Conservation (phyloP, 2,329 filamentous ascomycete species). For the Purpureocillium takamizusanense region DNA sequence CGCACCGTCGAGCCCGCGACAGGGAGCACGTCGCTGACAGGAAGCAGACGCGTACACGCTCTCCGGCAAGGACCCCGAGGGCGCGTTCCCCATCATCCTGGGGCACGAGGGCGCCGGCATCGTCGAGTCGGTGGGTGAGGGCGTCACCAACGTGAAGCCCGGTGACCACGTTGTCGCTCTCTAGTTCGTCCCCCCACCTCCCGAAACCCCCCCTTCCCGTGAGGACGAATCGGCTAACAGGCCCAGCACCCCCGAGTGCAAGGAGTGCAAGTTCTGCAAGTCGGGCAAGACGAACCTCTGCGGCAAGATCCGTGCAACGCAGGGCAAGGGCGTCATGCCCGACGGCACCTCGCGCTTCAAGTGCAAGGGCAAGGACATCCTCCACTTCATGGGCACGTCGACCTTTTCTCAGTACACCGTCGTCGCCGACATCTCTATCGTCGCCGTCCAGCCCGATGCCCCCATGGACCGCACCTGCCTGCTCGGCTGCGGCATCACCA, state of each 20-base stretch:
- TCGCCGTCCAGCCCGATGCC: conserved; percentile 81
- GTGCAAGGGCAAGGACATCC: conserved; percentile 86
- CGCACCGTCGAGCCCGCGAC: too few species aligned
- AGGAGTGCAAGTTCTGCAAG: conserved; percentile 99
- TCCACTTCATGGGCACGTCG: conserved; percentile 98
- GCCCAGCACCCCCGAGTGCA: conserved; percentile 86
- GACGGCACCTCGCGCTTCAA: conserved; percentile 93
- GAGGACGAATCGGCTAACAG: background rate
- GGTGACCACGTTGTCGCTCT: conserved; percentile 88
- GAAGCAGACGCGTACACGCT: conserved; percentile 78
- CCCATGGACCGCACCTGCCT: conserved; percentile 95
- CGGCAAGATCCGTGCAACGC: conserved; percentile 95
- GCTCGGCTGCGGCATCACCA: conserved; percentile 96
- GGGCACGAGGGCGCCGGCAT: conserved; percentile 89
- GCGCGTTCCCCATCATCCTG: conserved; percentile 80
- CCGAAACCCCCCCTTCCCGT: background rate
- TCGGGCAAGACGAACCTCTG: conserved; percentile 99
- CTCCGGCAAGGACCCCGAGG: conserved; percentile 94
- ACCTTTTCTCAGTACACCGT: conserved; percentile 99
- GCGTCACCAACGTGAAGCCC: conserved; percentile 86
- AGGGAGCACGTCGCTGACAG: conserved; percentile 3
- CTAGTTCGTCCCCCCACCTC: conserved; percentile 48
- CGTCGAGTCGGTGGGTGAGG: conserved; percentile 89
- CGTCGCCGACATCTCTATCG: conserved; percentile 95
- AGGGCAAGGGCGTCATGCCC: conserved; percentile 94